These are phyloP conservation scores for Hemisphaericaspora xylanilytica DNA, from an alignment of 1,139 yeast species.

Conservation along the genomic window DNA sequence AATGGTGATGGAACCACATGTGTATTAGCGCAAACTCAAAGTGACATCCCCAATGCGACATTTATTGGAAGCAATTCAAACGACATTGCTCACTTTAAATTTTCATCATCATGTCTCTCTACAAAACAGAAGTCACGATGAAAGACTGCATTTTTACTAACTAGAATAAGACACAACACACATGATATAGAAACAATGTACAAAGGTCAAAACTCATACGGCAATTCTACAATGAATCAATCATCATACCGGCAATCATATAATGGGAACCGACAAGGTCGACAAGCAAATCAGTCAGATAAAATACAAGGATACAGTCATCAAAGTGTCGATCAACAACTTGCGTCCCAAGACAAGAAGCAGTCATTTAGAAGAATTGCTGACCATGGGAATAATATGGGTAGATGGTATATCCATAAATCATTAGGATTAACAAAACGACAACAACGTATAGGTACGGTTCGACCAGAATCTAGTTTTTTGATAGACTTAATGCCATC, in stretches of 20 bases:
- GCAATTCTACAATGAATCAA: not conserved
- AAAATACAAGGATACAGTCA: constrained; percentile 21
- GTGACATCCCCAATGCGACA: too few species aligned
- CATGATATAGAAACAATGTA: not conserved
- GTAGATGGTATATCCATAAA: constrained; percentile 65
- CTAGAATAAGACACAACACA: too few species aligned
- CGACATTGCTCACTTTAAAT: too few species aligned
- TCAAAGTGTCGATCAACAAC: constrained; percentile 43
- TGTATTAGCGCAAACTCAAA: too few species aligned
- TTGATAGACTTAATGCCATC: constrained; percentile 74
- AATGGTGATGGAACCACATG: too few species aligned
- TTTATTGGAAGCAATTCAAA: too few species aligned
- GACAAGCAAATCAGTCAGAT: constrained; percentile 1
- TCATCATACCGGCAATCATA: not conserved
- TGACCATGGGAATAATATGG: constrained; percentile 84
- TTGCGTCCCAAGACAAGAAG: constrained; percentile 46
- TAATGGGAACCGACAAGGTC: not conserved
- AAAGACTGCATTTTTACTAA: too few species aligned
- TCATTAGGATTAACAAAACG: constrained; percentile 43
- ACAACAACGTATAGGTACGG: constrained; percentile 50
- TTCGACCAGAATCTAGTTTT: constrained; percentile 78
- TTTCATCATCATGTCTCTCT: too few species aligned
- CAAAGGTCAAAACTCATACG: not conserved
- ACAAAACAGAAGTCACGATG: too few species aligned
- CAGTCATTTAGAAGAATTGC: constrained; percentile 76